A percentile compares a stretch with the other conserved stretches of the same genome.
These are phyloP conservation scores for Neurospora sp. DNA, from an alignment of 495 filamentous ascomycete species.

Conservation along the genomic window DNA sequence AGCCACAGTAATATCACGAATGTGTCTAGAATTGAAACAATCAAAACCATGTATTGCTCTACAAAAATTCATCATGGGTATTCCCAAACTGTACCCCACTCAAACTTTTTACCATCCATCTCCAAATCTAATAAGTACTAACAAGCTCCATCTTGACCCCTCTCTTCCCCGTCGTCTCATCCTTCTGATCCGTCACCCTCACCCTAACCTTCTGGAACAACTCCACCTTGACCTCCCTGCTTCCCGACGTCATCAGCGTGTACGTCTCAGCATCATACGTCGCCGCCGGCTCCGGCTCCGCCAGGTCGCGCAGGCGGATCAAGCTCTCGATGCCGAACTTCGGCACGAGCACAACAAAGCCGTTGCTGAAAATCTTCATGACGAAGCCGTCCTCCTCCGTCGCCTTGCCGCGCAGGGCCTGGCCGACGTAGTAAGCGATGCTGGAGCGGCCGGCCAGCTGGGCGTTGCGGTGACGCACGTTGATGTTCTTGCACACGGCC, in stretches of 20 bases:
- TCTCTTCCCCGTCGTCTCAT: conserved; percentile 88
- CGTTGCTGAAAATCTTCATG: conserved; percentile 95
- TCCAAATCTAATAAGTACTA: conserved; percentile 10
- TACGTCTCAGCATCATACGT: conserved; percentile 80
- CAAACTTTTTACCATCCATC: neutral
- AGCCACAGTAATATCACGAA: too few relatives aligned
- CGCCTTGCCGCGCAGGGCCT: conserved; percentile 79
- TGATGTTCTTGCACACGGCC: conserved; percentile 72
- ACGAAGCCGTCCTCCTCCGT: conserved; percentile 85
- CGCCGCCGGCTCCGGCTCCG: conserved; percentile 62
- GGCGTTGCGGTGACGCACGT: conserved; percentile 90
- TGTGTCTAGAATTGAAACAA: neutral
- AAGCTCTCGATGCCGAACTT: conserved; percentile 90
- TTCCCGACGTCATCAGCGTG: conserved; percentile 49
- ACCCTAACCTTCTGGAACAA: conserved; percentile 87
- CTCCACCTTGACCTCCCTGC: conserved; percentile 51
- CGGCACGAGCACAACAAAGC: conserved; percentile 91
- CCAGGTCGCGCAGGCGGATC: conserved; percentile 75
- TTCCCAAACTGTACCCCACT: neutral
- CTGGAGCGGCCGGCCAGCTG: conserved; percentile 88
- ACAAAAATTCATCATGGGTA: neutral
- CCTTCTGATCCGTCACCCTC: conserved; percentile 80
- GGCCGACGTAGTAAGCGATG: conserved; percentile 95
- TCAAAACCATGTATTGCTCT: neutral
- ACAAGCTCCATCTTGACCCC: conserved; percentile 67